These are phyloP conservation scores for Globisporangium irregulare DNA, from an alignment of 352 stramenopile genomes.

Conservation along the genomic window DNA sequence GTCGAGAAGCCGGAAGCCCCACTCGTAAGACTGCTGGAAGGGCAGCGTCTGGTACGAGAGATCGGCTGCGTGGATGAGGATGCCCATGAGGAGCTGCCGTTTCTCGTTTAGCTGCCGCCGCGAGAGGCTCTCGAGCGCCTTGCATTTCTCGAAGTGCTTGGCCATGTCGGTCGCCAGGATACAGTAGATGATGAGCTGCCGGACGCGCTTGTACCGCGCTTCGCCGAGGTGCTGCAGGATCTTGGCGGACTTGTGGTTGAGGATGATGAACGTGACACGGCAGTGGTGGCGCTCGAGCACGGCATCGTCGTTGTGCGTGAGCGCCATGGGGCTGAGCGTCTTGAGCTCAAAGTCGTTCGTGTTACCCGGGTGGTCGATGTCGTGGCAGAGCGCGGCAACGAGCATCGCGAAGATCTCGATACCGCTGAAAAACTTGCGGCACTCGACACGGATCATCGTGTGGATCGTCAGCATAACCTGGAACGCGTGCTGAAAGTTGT, in stretches of 20 bases:
- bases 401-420: constrained; percentile 77
- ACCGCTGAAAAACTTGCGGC: constrained; percentile 54
- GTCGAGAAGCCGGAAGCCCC: constrained; percentile 53
- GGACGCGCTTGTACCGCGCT: constrained; percentile 50
- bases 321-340: constrained; percentile 62
- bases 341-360: constrained; percentile 87
- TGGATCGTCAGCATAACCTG: constrained; percentile 62
- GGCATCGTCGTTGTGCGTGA: constrained; percentile 82
- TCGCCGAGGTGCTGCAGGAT: constrained; percentile 64
- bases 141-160: constrained; percentile 76
- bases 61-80: constrained; percentile 73
- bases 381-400: constrained; percentile 68
- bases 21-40: constrained; percentile 46
- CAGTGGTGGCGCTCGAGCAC: constrained; percentile 84
- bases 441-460: constrained; percentile 52
- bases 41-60: constrained; percentile 59
- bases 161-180: constrained; percentile 82
- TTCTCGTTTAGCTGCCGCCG: constrained; percentile 59
- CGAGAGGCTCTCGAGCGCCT: constrained; percentile 55
- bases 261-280: constrained; percentile 70
- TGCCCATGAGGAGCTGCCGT: constrained; percentile 49
- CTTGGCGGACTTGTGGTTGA: constrained; percentile 71
- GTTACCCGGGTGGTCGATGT: constrained; percentile 82
- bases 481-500: constrained; percentile 80
- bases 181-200: constrained; percentile 56